Evolutionary conservation across 352 stramenopile species (phyloP).

Genomic region (Saprolegnia diclina): DNA sequence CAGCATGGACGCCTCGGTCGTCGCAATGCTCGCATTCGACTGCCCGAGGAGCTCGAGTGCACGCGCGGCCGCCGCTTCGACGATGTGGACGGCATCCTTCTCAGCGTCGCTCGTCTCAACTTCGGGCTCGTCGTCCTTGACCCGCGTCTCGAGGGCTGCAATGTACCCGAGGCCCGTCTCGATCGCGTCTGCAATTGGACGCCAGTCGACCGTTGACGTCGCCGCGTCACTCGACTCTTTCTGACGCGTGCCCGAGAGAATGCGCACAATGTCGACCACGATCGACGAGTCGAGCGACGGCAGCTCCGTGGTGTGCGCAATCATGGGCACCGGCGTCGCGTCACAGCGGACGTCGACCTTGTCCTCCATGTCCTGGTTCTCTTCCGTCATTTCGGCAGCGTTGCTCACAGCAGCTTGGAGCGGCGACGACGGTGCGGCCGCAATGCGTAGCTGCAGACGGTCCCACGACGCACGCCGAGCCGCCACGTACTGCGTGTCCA

Average conservation of each 20-base stretch:
- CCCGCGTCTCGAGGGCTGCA: conserved; percentile 9
- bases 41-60: not conserved
- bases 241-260: not conserved
- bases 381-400: not conserved
- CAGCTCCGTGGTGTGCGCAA: not conserved
- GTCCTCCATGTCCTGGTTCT: not conserved
- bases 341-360: not conserved
- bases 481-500: not conserved
- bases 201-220: conserved; percentile 2
- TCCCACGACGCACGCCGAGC: not conserved
- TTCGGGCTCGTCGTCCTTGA: conserved; percentile 12
- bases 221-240: not conserved
- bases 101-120: not conserved
- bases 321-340: not conserved
- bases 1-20: not conserved
- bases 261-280: conserved; percentile 3
- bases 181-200: not conserved
- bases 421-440: not conserved
- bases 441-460: not conserved
- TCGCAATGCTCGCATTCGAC: conserved; percentile 3
- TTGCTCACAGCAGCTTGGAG: not conserved
- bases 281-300: not conserved
- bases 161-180: conserved; percentile 6
- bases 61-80: not conserved
- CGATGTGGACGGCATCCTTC: conserved; percentile 3